Evolutionary conservation across 495 filamentous ascomycete species (phyloP).

Genomic region (Aspergillus nidulans): DNA sequence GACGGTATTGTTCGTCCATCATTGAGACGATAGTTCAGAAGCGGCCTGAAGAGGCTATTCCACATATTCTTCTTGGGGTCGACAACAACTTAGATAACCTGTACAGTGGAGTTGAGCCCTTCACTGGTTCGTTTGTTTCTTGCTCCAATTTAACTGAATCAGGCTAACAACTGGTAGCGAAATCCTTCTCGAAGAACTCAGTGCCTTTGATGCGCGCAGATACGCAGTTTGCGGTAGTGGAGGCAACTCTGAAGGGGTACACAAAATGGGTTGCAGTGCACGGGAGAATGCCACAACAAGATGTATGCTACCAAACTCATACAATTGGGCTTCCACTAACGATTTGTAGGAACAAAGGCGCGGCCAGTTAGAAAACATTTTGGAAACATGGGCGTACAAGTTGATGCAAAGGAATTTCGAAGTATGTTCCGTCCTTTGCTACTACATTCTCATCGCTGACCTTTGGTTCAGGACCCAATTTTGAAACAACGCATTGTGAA

Average conservation of each 20-base stretch:
- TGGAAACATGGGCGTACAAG: conserved; percentile 77
- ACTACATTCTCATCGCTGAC: neutral
- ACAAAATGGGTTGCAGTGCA: conserved; percentile 66
- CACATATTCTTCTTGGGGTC: conserved; percentile 75
- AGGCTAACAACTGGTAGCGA: conserved; percentile 45
- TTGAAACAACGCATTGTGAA: conserved; percentile 81
- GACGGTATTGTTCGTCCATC: conserved; percentile 79
- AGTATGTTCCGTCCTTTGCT: conserved; percentile 29
- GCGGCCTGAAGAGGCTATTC: conserved; percentile 76
- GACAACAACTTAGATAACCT: conserved; percentile 68
- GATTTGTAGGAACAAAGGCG: conserved; percentile 52
- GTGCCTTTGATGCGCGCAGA: conserved; percentile 74
- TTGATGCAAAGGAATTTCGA: conserved; percentile 74
- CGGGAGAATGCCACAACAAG: conserved; percentile 51
- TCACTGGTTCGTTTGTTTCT: conserved; percentile 53
- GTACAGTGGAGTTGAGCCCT: conserved; percentile 64
- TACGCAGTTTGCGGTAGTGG: conserved; percentile 83
- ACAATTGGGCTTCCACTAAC: conserved; percentile 10
- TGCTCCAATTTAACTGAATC: neutral
- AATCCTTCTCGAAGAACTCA: conserved; percentile 76
- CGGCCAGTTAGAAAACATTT: conserved; percentile 55
- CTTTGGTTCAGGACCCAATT: conserved; percentile 62
- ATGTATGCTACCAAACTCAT: conserved; percentile 31
- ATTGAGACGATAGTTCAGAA: conserved; percentile 79
- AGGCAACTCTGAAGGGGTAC: conserved; percentile 88